These are phyloP conservation scores for Zymoseptoria pseudotritici DNA, from an alignment of 2,329 filamentous ascomycete species.

Conservation along the genomic window DNA sequence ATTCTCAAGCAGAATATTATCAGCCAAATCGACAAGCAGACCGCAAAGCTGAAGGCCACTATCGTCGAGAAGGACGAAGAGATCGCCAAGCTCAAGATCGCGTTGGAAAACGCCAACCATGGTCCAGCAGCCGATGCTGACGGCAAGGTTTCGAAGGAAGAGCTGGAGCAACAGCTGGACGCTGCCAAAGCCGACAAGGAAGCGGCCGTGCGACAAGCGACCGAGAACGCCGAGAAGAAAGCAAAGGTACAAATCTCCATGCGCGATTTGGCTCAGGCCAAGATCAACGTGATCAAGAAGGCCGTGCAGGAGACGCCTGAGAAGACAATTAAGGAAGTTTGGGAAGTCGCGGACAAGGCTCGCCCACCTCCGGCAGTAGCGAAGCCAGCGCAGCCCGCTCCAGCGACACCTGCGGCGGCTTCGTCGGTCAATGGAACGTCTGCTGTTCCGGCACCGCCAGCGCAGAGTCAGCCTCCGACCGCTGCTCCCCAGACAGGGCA, in stretches of 20 bases:
- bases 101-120: conserved; percentile 5
- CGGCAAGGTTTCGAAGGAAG: conserved; percentile 10
- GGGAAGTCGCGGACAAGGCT: conserved; percentile 66
- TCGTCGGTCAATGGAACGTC: conserved; percentile 10
- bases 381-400: conserved; percentile 8
- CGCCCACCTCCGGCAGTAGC: conserved; percentile 23
- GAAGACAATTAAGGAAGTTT: conserved; percentile 77
- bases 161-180: conserved; percentile 23
- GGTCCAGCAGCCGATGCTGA: background rate
- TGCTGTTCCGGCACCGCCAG: conserved; percentile 9
- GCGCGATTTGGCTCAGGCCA: conserved; percentile 56
- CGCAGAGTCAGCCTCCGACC: conserved; percentile 5
- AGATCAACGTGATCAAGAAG: conserved; percentile 69
- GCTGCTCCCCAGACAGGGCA: background rate
- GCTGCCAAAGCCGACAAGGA: conserved; percentile 24
- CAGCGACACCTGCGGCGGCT: conserved; percentile 8
- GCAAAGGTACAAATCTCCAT: conserved; percentile 72
- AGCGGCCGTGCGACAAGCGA: conserved; percentile 32
- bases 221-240: conserved; percentile 36
- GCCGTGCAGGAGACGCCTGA: conserved; percentile 81
- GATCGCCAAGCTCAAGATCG: conserved; percentile 19
- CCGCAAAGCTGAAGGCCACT: conserved; percentile 31
- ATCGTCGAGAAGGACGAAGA: conserved; percentile 26
- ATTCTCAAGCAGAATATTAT: conserved; percentile 54
- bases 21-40: conserved; percentile 36